Percentiles rank a stretch among this genome's conserved stretches.
Evolutionary conservation across 441 rosid species (phyloP).

Genomic region (California macrophylla): DNA sequence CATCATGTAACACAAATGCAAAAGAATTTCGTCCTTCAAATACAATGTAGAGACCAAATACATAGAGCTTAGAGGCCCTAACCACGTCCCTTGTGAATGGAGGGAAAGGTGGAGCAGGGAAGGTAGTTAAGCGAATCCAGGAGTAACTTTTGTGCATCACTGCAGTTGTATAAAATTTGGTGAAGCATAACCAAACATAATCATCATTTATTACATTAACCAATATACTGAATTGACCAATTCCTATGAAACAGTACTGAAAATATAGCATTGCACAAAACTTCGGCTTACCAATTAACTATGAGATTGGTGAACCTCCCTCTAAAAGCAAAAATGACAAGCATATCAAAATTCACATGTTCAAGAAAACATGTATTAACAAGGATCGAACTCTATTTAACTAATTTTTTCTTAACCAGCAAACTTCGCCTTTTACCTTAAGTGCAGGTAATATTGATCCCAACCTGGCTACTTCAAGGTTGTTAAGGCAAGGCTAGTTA

Average conservation of each 20-base stretch:
- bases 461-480: background rate
- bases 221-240: background rate
- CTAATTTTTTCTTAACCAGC: background rate
- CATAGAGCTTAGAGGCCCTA: too few species aligned
- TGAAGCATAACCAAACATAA: background rate
- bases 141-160: background rate
- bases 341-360: background rate
- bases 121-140: background rate
- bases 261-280: too few species aligned
- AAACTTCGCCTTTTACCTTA: background rate
- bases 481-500: background rate
- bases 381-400: background rate
- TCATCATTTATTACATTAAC: background rate
- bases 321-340: background rate
- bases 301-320: background rate
- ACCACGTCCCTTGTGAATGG: background rate
- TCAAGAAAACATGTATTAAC: background rate
- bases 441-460: background rate
- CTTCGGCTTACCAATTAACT: background rate
- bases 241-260: too few species aligned
- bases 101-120: background rate
- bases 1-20: background rate
- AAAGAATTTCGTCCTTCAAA: background rate
- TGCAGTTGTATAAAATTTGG: background rate
- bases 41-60: background rate